Evolutionary conservation across 202 grass and related monocot species (phyloP).

Genomic region (Musa balbisiana): DNA sequence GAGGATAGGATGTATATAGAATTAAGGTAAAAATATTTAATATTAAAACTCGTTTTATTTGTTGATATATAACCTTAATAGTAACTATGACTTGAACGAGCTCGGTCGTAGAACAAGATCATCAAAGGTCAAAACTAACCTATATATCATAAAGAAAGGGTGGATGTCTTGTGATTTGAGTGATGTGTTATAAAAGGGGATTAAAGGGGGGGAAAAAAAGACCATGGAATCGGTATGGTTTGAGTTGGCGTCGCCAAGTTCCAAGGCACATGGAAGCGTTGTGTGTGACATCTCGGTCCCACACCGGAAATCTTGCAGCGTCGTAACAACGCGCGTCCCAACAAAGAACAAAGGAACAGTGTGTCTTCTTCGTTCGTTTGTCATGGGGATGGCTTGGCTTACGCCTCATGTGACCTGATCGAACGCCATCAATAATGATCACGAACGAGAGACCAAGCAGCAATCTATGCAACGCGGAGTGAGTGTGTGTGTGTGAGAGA

Average conservation of each 20-base stretch:
- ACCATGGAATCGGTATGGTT: not conserved
- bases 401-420: not conserved
- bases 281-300: not conserved
- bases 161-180: no score
- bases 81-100: no score
- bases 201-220: no score
- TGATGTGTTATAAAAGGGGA: no score
- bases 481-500: not conserved
- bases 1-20: no score
- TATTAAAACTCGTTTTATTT: no score
- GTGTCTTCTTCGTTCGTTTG: slow-evolving; percentile 3
- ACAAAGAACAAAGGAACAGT: slow-evolving; percentile 6
- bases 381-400: not conserved
- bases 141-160: no score
- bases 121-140: no score
- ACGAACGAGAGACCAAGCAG: not conserved
- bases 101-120: no score
- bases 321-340: slow-evolving; percentile 2
- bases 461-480: no score
- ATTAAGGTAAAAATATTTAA: no score
- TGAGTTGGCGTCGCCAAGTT: not conserved
- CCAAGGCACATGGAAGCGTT: not conserved
- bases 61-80: no score
- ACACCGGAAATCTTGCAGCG: slow-evolving; percentile 1
- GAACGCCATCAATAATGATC: not conserved